phyloP scores from a whole-genome alignment of 2,329 filamentous ascomycete genomes.

The Ascochyta lentis region DNA sequence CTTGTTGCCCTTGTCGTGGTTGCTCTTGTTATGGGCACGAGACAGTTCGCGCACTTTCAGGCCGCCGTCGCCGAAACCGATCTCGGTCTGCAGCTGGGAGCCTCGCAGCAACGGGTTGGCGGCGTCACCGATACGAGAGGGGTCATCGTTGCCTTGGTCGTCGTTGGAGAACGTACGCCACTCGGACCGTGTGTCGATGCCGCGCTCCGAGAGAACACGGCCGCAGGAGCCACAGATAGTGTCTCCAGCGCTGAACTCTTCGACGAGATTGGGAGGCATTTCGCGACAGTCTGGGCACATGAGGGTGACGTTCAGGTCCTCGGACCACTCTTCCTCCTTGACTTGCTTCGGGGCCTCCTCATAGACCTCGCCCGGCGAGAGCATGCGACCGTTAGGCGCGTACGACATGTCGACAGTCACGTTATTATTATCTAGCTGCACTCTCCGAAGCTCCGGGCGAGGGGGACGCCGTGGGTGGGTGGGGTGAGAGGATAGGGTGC shows the following conservation, averaged over 20 bases:
- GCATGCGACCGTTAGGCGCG: slow-evolving; percentile 46
- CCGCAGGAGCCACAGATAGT: slow-evolving; percentile 93
- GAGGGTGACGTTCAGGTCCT: slow-evolving; percentile 85
- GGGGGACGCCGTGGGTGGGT: slow-evolving; percentile 27
- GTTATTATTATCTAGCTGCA: slow-evolving; percentile 19
- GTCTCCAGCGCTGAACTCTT: slow-evolving; percentile 91
- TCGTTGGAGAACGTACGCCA: slow-evolving; percentile 99
- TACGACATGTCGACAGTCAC: slow-evolving; percentile 36
- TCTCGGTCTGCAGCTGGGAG: slow-evolving; percentile 85
- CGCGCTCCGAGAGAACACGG: slow-evolving; percentile 85
- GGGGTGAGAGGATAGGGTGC: slow-evolving; percentile 25
- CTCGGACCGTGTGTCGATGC: slow-evolving; percentile 95
- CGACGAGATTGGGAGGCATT: slow-evolving; percentile 87
- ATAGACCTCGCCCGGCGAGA: slow-evolving; percentile 55
- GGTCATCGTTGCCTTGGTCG: slow-evolving; percentile 94
- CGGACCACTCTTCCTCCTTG: slow-evolving; percentile 64
- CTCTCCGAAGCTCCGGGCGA: slow-evolving; percentile 21
- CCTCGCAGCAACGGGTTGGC: slow-evolving; percentile 89
- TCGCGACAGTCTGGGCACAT: slow-evolving; percentile 91
- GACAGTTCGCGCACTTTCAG: slow-evolving; percentile 76
- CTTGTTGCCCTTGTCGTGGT: slow-evolving; percentile 83
- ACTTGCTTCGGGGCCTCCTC: slow-evolving; percentile 45
- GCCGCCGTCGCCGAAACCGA: slow-evolving; percentile 80
- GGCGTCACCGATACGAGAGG: slow-evolving; percentile 95
- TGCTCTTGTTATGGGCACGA: slow-evolving; percentile 82